These are phyloP conservation scores for Sordariomycetes sp. DNA, from an alignment of 2,329 filamentous ascomycete species.

Conservation along the genomic window DNA sequence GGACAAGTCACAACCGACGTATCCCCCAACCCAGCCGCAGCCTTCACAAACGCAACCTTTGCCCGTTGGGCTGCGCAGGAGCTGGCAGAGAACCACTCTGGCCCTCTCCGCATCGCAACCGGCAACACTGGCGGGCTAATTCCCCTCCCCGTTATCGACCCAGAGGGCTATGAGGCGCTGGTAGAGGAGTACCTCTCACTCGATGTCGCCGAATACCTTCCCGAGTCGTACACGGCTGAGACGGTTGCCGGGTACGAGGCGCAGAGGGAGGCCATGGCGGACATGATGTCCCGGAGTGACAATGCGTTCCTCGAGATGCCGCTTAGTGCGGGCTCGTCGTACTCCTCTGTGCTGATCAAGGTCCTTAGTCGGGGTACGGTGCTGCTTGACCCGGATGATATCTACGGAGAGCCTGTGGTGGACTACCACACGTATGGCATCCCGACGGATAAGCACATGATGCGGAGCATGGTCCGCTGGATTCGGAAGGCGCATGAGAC, in stretches of 20 bases:
- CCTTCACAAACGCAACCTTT: conserved; percentile 12
- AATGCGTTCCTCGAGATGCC: conserved; percentile 11
- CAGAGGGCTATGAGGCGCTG: conserved; percentile 6
- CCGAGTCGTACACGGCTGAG: conserved; percentile 6
- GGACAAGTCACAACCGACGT: not conserved
- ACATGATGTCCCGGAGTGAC: conserved; percentile 24
- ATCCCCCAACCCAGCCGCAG: conserved; percentile 14
- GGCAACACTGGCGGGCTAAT: conserved; percentile 10
- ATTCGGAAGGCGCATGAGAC: conserved; percentile 19
- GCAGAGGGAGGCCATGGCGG: conserved; percentile 32
- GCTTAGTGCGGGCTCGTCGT: conserved; percentile 2
- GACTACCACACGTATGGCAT: conserved; percentile 30
- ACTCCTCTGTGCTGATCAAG: conserved; percentile 8
- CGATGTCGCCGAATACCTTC: conserved; percentile 6
- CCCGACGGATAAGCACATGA: conserved; percentile 28
- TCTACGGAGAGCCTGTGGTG: conserved; percentile 36
- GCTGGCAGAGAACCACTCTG: conserved; percentile 9
- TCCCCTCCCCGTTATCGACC: conserved; percentile 7
- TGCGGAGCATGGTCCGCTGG: conserved; percentile 29
- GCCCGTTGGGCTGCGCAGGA: conserved; percentile 9
- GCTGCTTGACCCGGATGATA: conserved; percentile 32
- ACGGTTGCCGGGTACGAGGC: conserved; percentile 19
- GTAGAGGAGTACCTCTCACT: conserved; percentile 6
- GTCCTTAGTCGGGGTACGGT: conserved; percentile 25
- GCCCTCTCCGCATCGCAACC: conserved; percentile 11